Conservation (phyloP, 768 basidiomycete genomes). For the Rhizopogon vesiculosus region DNA sequence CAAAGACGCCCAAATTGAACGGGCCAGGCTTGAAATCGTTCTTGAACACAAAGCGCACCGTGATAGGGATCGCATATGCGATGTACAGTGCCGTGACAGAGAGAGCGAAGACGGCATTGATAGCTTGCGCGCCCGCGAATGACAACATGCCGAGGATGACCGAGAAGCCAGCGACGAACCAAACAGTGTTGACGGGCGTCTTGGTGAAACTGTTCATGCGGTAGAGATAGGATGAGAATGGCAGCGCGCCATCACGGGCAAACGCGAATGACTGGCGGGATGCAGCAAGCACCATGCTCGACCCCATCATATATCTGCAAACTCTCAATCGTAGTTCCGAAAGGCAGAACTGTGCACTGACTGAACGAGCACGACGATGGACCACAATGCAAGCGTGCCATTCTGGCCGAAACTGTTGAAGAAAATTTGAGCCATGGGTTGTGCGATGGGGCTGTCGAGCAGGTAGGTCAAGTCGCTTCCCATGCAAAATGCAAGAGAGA, state of each 20-base stretch:
- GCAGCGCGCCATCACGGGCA: conserved; percentile 56
- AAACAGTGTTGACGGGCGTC: conserved; percentile 57
- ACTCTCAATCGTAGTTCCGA: background rate
- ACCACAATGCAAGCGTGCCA: conserved; percentile 45
- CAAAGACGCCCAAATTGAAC: conserved; percentile 40
- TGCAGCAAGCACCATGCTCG: conserved; percentile 42
- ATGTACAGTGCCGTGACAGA: conserved; percentile 43
- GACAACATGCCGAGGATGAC: conserved; percentile 46
- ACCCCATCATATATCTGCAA: conserved; percentile 42
- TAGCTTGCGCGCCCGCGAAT: conserved; percentile 52
- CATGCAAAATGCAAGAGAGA: conserved; percentile 54
- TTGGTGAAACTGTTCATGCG: conserved; percentile 46
- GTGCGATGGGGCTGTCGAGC: conserved; percentile 30
- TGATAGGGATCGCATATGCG: conserved; percentile 46
- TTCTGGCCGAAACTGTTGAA: conserved; percentile 37
- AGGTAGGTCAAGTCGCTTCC: conserved; percentile 44
- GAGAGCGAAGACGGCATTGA: conserved; percentile 52
- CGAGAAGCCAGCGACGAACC: conserved; percentile 39
- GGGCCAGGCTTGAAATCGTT: conserved; percentile 44
- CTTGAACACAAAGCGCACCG: conserved; percentile 41
- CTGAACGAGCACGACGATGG: conserved; percentile 46
- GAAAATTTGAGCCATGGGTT: conserved; percentile 43
- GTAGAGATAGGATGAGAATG: conserved; percentile 49
- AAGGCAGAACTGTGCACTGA: conserved; percentile 16
- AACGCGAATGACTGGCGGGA: conserved; percentile 55